Percentiles rank a stretch among this genome's conserved stretches.
phyloP scores from a whole-genome alignment of 2,329 filamentous ascomycete genomes.

The Neopestalotiopsis sp. region DNA sequence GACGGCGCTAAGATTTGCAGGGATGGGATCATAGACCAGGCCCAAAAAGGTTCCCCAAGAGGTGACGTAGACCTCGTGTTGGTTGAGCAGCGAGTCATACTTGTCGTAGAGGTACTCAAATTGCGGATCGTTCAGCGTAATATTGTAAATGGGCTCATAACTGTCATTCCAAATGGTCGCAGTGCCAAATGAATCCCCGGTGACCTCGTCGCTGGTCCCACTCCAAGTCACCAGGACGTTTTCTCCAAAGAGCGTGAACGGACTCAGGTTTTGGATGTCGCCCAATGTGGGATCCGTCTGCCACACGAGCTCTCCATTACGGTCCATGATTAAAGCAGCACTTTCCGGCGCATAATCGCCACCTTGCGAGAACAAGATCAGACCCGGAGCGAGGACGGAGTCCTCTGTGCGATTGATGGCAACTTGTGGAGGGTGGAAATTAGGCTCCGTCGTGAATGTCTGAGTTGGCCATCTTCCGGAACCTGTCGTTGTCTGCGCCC shows the following conservation, averaged over 20 bases:
- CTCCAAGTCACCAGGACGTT: neutral
- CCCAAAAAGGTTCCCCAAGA: constrained; percentile 28
- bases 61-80: constrained; percentile 33
- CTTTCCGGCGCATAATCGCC: neutral
- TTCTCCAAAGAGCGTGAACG: neutral
- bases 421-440: neutral
- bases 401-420: neutral
- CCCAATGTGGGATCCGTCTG: neutral
- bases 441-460: neutral
- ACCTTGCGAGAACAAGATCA: neutral
- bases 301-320: neutral
- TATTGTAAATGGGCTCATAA: neutral
- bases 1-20: constrained; percentile 23
- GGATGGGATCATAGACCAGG: constrained; percentile 27
- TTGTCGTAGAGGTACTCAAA: neutral
- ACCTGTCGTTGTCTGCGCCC: neutral
- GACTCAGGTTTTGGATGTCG: neutral
- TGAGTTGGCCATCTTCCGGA: neutral
- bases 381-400: neutral
- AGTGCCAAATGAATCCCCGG: neutral
- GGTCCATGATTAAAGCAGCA: neutral
- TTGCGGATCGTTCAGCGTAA: neutral
- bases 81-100: constrained; percentile 23
- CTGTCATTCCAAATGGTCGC: neutral
- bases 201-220: neutral